Percentiles rank a stretch among this genome's conserved stretches.
Evolutionary conservation across 1,284 basidiomycete species (phyloP).

Genomic region (Trichosporon inkin): DNA sequence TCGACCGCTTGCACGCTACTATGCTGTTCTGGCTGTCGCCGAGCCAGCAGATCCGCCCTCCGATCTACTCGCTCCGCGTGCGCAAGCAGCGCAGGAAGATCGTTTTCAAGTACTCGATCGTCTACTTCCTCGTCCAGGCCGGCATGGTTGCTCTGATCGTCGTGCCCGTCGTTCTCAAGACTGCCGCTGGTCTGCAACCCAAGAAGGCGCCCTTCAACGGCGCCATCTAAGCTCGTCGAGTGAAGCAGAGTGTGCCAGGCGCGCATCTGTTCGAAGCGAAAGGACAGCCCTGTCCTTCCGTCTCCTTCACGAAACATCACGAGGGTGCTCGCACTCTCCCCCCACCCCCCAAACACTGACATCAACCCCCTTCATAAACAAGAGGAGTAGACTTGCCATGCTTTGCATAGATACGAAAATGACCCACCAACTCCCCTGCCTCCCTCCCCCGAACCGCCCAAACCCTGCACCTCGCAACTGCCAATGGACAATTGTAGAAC

Average conservation of each 20-base stretch:
- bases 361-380: neutral
- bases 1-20: conserved; percentile 82
- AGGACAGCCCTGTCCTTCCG: neutral
- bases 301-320: neutral
- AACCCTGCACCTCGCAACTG: conserved; percentile 5
- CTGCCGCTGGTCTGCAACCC: conserved; percentile 60
- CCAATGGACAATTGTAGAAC: conserved; percentile 7
- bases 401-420: conserved; percentile 6
- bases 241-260: neutral
- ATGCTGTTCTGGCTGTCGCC: conserved; percentile 66
- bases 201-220: conserved; percentile 48
- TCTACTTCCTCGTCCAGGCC: conserved; percentile 72
- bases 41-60: conserved; percentile 81
- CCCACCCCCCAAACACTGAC: neutral
- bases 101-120: conserved; percentile 63
- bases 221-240: conserved; percentile 33
- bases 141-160: conserved; percentile 66
- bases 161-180: conserved; percentile 55
- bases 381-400: conserved; percentile 4
- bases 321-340: neutral
- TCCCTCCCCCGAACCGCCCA: neutral
- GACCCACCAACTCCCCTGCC: neutral
- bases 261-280: conserved; percentile 4
- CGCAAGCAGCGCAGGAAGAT: conserved; percentile 81
- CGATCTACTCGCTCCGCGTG: conserved; percentile 85